phyloP scores from a whole-genome alignment of 169 alveolate genomes.

The Plasmodium falciparum region DNA sequence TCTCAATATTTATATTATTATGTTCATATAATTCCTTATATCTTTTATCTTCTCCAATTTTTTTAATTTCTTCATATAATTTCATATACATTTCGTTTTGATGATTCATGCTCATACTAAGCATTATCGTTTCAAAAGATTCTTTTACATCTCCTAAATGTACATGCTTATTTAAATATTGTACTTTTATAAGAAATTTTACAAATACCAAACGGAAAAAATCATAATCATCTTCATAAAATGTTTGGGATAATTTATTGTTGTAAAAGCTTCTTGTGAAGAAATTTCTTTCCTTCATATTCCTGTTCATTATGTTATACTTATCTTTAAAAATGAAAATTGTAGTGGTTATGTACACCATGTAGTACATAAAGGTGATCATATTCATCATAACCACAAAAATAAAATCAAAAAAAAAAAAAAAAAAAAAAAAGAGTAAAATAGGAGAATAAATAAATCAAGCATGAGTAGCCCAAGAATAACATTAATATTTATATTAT shows the following conservation, averaged over 20 bases:
- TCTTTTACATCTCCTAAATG: slow-evolving; percentile 19
- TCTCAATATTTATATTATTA: slow-evolving; percentile 32
- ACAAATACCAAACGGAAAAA: slow-evolving; percentile 72
- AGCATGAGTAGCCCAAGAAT: background rate
- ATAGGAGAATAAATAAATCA: background rate
- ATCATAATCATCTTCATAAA: slow-evolving; percentile 42
- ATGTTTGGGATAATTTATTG: slow-evolving; percentile 20
- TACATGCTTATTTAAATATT: slow-evolving; percentile 27
- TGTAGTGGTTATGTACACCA: background rate
- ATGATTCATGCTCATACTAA: slow-evolving; percentile 38
- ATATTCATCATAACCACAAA: slow-evolving; percentile 1
- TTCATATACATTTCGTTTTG: slow-evolving; percentile 15
- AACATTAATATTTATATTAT: background rate
- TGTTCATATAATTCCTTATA: slow-evolving; percentile 24
- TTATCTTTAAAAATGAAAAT: background rate
- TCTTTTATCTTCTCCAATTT: slow-evolving; percentile 8
- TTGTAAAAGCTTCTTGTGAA: slow-evolving; percentile 43
- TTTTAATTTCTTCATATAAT: slow-evolving; percentile 42
- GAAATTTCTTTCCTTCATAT: slow-evolving; percentile 24
- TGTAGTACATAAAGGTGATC: background rate
- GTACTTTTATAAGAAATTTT: slow-evolving; percentile 17
- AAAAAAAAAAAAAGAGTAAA: background rate
- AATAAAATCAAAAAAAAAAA: background rate
- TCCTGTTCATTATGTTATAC: background rate
- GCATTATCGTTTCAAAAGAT: slow-evolving; percentile 21